These are phyloP conservation scores for Hygrophila difformis DNA, from an alignment of 257 asterid genomes.

Conservation along the genomic window DNA sequence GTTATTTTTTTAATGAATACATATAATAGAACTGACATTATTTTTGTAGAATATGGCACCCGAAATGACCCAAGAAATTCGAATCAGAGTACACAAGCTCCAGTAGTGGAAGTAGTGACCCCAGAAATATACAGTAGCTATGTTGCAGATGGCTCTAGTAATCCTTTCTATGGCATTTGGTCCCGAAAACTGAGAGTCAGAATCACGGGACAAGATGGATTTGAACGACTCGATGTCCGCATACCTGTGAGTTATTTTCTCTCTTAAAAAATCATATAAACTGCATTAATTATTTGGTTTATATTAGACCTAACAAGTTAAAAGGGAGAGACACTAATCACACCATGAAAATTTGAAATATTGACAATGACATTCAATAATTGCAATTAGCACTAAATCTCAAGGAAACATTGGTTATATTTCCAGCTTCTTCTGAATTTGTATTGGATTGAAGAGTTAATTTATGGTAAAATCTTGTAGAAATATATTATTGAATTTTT, in stretches of 20 bases:
- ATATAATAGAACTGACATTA: too few species aligned
- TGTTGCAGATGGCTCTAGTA: constrained; percentile 33
- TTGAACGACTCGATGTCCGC: constrained; percentile 71
- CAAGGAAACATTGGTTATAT: too few species aligned
- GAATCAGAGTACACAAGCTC: constrained; percentile 30
- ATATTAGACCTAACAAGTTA: background rate
- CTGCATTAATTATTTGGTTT: constrained; percentile 1
- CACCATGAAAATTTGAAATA: too few species aligned
- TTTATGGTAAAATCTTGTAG: background rate
- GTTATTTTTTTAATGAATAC: background rate
- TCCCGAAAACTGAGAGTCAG: constrained; percentile 72
- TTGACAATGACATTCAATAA: too few species aligned
- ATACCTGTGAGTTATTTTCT: constrained; percentile 64
- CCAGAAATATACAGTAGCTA: constrained; percentile 53
- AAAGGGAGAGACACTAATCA: background rate
- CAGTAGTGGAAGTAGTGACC: constrained; percentile 58
- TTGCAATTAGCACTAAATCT: too few species aligned
- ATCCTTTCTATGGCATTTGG: constrained; percentile 56
- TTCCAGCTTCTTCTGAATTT: background rate
- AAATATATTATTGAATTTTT: background rate
- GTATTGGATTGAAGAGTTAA: too few species aligned
- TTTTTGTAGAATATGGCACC: constrained; percentile 14
- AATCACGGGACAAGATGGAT: constrained; percentile 88
- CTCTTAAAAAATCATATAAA: constrained; percentile 3
- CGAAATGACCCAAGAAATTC: constrained; percentile 29